Evolutionary conservation across 2,329 filamentous ascomycete genomes (phyloP).

Genomic region (Chrysoporthe austroafricana): DNA sequence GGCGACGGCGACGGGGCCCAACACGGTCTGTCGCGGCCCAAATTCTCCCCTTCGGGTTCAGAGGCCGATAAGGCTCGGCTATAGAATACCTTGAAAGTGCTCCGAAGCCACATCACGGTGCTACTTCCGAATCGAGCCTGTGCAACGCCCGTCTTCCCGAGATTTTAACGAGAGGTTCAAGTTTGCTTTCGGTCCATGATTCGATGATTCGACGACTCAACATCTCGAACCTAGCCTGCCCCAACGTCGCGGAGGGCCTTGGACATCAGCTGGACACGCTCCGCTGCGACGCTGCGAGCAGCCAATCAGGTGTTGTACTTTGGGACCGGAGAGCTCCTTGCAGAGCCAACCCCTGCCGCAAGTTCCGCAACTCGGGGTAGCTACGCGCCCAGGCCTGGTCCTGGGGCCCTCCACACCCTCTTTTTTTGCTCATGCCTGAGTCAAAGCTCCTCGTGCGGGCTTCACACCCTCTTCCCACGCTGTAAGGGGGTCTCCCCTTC

Average conservation of each 20-base stretch:
- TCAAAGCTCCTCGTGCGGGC: constrained; percentile 19
- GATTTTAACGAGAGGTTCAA: not conserved
- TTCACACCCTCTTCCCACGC: constrained; percentile 25
- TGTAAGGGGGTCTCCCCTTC: not conserved
- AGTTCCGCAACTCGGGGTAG: constrained; percentile 16
- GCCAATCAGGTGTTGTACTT: constrained; percentile 26
- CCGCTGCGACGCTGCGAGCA: constrained; percentile 24
- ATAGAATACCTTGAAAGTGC: constrained; percentile 4
- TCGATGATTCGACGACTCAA: constrained; percentile 18
- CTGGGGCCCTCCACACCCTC: constrained; percentile 24
- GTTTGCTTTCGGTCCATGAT: constrained; percentile 20
- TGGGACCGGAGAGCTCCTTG: constrained; percentile 14
- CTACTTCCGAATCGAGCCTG: constrained; percentile 21
- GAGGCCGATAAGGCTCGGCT: constrained; percentile 9
- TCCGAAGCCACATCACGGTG: constrained; percentile 24
- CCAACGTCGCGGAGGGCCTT: no score
- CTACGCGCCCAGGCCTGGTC: constrained; percentile 27
- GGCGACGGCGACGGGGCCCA: not conserved
- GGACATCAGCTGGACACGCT: constrained; percentile 24
- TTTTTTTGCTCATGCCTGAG: constrained; percentile 23
- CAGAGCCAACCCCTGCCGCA: constrained; percentile 14
- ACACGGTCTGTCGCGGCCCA: not conserved
- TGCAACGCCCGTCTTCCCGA: not conserved
- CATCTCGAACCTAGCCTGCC: not conserved
- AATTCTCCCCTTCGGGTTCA: not conserved